Percentiles rank a stretch among this genome's conserved stretches.
Evolutionary conservation across 768 basidiomycete genomes (phyloP).

Genomic region (Pleurotus tuber-regium): DNA sequence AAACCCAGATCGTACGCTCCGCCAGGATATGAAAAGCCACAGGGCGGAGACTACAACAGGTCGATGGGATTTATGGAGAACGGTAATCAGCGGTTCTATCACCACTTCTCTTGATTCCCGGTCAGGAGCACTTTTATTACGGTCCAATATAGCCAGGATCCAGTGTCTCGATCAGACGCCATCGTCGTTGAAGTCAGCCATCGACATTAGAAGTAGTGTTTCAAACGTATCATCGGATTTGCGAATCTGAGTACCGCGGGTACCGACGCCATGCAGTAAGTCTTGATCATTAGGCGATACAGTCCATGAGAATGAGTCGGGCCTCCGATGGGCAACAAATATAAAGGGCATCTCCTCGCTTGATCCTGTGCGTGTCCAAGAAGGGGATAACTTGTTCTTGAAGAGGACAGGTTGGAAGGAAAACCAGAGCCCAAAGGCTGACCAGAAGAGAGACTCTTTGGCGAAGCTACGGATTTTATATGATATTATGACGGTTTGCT

Average conservation of each 20-base stretch:
- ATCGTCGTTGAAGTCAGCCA: conserved; percentile 19
- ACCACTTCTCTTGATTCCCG: conserved; percentile 18
- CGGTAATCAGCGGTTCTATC: conserved; percentile 50
- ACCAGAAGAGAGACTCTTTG: conserved; percentile 78
- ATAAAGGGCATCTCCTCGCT: conserved; percentile 50
- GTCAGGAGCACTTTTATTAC: no score
- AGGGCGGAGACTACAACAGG: conserved; percentile 47
- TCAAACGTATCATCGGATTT: conserved; percentile 75
- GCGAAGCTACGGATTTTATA: conserved; percentile 74
- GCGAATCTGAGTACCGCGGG: conserved; percentile 33
- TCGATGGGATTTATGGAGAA: conserved; percentile 52
- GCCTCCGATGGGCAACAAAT: conserved; percentile 57
- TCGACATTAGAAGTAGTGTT: conserved; percentile 50
- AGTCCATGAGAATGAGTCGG: conserved; percentile 56
- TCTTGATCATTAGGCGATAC: conserved; percentile 51
- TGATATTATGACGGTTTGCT: conserved; percentile 55
- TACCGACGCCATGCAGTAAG: conserved; percentile 57
- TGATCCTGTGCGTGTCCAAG: conserved; percentile 43
- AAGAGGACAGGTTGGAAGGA: conserved; percentile 52
- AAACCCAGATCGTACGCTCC: conserved; percentile 45
- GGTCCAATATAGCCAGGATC: not conserved
- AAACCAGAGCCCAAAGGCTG: conserved; percentile 80
- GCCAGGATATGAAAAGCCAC: conserved; percentile 45
- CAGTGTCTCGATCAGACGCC: not conserved
- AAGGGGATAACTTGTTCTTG: not conserved